Base-by-base conservation (phyloP, 768 basidiomycete genomes). In the Psilocybe cubensis region DNA sequence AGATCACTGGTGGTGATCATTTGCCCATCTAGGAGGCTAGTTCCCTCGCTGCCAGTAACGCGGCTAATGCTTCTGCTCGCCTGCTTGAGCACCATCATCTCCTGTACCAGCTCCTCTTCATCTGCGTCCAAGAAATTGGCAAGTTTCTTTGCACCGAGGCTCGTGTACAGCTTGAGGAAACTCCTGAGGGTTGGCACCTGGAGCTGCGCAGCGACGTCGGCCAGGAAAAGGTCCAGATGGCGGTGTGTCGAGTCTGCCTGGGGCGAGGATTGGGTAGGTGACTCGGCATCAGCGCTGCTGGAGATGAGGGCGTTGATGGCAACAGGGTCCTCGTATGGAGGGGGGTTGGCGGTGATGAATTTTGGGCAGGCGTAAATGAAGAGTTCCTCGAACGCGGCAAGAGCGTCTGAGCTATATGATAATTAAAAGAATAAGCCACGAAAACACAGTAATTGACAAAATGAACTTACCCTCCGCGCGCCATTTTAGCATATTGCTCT, bases 51-150 rank as follows among this genome's bases (percentile, higher is more conserved):
- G 65, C 80, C 89, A 38, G 78, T 75, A 33, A 87, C 82, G 71
- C 90, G 80, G 70, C 85, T 87, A 53, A 89, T 73, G 57, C 90
- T 92, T 66, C 93, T 80, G 64, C 90, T 91, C 0, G 87, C 86
- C 61, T 91, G 88, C 79, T 99, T 98, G 75, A 97, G 84, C 42
- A 94, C 88, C 94, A 98, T 97, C 82, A 98, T 84, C 82, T 96
- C 92, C 74, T 96, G 91, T 57, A 99, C 81, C 68, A 98, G 89
- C 72, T 92, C 91, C 69, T 98, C 96, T 74, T 98, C 96, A 61
- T 92, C 91, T 42, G 84, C 86, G 59, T 94, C 93, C 43, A 96
- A 77, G 83, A 98, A 97, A 63, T 87, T 88, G 0, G 96, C 89
- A 24, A 99, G 83, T 75, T 98, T 98, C 68, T 84, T 84, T 12